Conservation (phyloP, 805 yeast species). For the Wickerhamiella spandovensis region DNA sequence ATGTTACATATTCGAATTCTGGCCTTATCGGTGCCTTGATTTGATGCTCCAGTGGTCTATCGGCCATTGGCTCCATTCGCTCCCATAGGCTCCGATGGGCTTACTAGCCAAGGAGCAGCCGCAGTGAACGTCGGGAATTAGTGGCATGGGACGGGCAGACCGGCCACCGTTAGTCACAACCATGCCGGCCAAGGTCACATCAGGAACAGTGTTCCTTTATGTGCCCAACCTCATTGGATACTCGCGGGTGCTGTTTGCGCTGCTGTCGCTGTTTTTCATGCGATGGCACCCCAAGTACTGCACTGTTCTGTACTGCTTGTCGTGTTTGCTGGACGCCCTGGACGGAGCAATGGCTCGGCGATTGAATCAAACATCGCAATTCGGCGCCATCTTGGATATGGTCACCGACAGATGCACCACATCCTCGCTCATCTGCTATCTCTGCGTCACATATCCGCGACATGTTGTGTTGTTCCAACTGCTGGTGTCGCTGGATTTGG, state of each 20-base stretch:
- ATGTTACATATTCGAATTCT: no score
- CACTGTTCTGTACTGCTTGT: conserved; percentile 62
- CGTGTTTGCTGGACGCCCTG: conserved; percentile 87
- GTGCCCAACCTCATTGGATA: conserved; percentile 92
- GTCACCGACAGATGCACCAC: conserved; percentile 98
- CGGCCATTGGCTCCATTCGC: no score
- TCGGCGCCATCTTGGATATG: conserved; percentile 97
- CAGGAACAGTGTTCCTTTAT: conserved; percentile 49
- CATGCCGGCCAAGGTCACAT: conserved; percentile 8
- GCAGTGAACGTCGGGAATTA: no score
- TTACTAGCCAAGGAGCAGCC: no score
- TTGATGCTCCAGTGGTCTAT: no score
- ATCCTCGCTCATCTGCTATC: conserved; percentile 75
- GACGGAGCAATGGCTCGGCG: conserved; percentile 93
- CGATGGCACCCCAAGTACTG: conserved; percentile 69
- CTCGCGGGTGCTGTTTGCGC: conserved; percentile 66
- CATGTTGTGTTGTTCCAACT: conserved; percentile 65
- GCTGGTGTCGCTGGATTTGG: conserved; percentile 63
- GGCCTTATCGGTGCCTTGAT: no score
- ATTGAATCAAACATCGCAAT: conserved; percentile 75
- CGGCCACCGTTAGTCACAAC: neutral
- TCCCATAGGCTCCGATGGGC: no score
- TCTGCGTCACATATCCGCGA: conserved; percentile 66
- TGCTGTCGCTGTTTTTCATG: conserved; percentile 74
- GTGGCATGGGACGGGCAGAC: no score